phyloP scores from a whole-genome alignment of 2,329 filamentous ascomycete genomes.

The Botrytis paeoniae region DNA sequence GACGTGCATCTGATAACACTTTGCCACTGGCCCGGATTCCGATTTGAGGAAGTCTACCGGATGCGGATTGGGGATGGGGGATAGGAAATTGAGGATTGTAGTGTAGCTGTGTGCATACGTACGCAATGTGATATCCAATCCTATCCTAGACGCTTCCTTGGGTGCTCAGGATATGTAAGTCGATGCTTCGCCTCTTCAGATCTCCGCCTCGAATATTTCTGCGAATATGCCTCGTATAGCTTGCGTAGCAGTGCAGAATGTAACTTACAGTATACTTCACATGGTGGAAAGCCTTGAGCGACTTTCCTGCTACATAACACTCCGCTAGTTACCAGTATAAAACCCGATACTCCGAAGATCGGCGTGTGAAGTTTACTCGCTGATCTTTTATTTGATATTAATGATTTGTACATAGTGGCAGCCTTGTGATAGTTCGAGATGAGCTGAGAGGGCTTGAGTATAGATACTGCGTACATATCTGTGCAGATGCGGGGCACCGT shows the following conservation, averaged over 20 bases:
- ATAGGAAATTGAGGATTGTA: not conserved
- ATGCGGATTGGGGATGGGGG: not conserved
- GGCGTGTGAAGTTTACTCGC: not conserved
- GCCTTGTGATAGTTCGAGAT: not conserved
- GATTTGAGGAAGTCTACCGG: not conserved
- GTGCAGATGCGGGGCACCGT: not conserved
- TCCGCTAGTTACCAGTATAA: not conserved
- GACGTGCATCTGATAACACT: not conserved
- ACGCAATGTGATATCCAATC: not conserved
- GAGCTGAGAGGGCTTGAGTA: not conserved
- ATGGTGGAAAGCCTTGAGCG: not conserved
- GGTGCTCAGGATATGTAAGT: not conserved
- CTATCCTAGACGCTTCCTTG: not conserved
- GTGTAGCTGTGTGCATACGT: not conserved
- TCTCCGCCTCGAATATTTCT: not conserved
- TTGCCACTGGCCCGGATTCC: not conserved
- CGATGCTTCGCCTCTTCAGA: not conserved
- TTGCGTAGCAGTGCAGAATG: not conserved
- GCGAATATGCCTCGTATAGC: not conserved
- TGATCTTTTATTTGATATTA: not conserved
- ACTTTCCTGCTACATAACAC: not conserved
- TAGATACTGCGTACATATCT: not conserved
- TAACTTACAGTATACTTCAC: not conserved
- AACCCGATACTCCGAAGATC: not conserved
- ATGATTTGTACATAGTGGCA: not conserved